phyloP scores from a whole-genome alignment of 192 early-diverging fungal genomes.

The Backusella luteola region DNA sequence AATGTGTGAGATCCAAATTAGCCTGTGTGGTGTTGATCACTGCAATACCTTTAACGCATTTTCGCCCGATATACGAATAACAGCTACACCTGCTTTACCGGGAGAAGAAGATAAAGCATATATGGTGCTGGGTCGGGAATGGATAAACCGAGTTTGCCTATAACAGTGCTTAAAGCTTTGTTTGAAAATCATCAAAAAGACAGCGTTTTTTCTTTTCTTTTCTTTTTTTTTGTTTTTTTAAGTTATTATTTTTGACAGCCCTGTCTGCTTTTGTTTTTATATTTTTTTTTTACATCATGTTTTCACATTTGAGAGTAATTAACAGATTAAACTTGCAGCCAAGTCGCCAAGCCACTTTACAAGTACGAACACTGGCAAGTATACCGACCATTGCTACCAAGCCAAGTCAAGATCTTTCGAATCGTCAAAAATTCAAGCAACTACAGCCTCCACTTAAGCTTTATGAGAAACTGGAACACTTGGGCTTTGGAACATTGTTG shows the following conservation, averaged over 20 bases:
- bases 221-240: constrained; percentile 14
- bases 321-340: neutral
- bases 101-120: constrained; percentile 71
- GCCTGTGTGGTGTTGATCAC: constrained; percentile 13
- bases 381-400: neutral
- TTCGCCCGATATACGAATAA: constrained; percentile 69
- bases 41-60: constrained; percentile 45
- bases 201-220: neutral
- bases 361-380: neutral
- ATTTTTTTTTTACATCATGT: neutral
- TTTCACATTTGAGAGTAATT: neutral
- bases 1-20: constrained; percentile 18
- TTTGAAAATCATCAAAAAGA: constrained; percentile 5
- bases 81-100: constrained; percentile 77
- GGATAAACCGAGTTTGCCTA: neutral
- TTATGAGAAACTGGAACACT: constrained; percentile 26
- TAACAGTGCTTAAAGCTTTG: neutral
- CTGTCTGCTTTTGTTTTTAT: neutral
- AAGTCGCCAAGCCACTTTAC: neutral
- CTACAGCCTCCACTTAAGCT: constrained; percentile 23
- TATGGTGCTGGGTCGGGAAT: constrained; percentile 52
- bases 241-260: neutral
- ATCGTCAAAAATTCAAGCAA: constrained; percentile 39
- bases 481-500: constrained; percentile 37
- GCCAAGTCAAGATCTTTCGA: constrained; percentile 20